Conservation (phyloP, 1,139 yeast species). For the Kodamaea sp. region DNA sequence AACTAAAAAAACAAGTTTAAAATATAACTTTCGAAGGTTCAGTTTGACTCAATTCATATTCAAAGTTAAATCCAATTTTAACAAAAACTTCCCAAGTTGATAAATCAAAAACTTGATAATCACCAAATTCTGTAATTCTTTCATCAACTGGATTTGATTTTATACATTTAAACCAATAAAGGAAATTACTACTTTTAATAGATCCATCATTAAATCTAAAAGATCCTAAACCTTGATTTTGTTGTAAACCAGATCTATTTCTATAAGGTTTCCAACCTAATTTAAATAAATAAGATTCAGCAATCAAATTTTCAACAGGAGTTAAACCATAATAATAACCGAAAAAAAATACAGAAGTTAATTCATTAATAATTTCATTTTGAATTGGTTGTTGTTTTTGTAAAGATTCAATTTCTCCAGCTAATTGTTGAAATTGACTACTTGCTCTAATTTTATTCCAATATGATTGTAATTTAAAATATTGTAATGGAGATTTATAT, state of each 20-base stretch:
- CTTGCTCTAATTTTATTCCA: conserved; percentile 51
- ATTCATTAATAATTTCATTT: conserved; percentile 30
- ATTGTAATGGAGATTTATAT: conserved; percentile 35
- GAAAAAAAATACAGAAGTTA: conserved; percentile 51
- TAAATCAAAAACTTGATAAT: conserved; percentile 45
- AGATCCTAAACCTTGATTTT: conserved; percentile 2
- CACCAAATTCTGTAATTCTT: conserved; percentile 30
- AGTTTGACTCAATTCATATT: conserved; percentile 26
- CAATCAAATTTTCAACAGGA: conserved; percentile 38
- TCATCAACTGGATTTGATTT: conserved; percentile 19
- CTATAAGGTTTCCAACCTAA: conserved; percentile 46
- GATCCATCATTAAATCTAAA: conserved; percentile 5
- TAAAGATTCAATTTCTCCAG: conserved; percentile 28
- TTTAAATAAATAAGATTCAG: conserved; percentile 38
- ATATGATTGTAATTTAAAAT: conserved; percentile 35
- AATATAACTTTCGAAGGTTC: conserved; percentile 28
- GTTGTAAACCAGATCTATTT: conserved; percentile 8
- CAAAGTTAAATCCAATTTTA: conserved; percentile 38
- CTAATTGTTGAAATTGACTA: conserved; percentile 35
- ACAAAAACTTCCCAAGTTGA: conserved; percentile 41
- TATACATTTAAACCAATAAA: conserved; percentile 39
- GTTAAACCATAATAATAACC: conserved; percentile 59
- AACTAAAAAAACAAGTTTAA: conserved; percentile 8
- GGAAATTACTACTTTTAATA: conserved; percentile 13
- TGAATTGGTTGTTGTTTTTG: conserved; percentile 7